phyloP scores from a whole-genome alignment of 352 stramenopile species.

The Blastocystis sp. region DNA sequence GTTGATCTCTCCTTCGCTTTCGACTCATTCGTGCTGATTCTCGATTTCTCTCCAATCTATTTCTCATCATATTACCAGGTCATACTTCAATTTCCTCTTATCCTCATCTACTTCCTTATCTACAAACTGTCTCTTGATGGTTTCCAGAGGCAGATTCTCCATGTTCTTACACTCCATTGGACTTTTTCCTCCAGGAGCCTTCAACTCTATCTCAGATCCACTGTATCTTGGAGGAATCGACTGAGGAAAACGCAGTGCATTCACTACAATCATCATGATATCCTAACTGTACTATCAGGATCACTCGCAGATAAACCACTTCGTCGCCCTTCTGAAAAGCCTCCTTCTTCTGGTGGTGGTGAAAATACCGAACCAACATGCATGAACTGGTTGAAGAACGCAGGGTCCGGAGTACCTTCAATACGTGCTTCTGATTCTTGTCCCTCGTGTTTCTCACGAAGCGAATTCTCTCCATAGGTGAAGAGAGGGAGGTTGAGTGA shows the following conservation, averaged over 20 bases:
- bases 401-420: neutral
- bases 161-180: too few relatives aligned
- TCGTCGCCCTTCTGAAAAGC: neutral
- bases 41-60: slow-evolving; percentile 34
- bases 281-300: neutral
- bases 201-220: too few relatives aligned
- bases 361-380: neutral
- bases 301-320: neutral
- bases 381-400: slow-evolving; percentile 41
- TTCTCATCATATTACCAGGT: neutral
- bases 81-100: neutral
- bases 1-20: slow-evolving; percentile 34
- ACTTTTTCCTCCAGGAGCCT: too few relatives aligned
- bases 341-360: neutral
- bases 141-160: neutral
- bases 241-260: neutral
- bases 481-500: neutral
- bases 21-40: slow-evolving; percentile 53
- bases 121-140: neutral
- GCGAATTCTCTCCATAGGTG: neutral
- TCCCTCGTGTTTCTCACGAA: neutral
- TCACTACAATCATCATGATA: neutral
- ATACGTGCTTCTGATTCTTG: neutral
- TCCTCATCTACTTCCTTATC: neutral
- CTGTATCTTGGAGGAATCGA: neutral